Percentiles rank a stretch among this genome's conserved stretches.
Evolutionary conservation across 2,329 filamentous ascomycete genomes (phyloP).

Genomic region (Monilinia fructicola): DNA sequence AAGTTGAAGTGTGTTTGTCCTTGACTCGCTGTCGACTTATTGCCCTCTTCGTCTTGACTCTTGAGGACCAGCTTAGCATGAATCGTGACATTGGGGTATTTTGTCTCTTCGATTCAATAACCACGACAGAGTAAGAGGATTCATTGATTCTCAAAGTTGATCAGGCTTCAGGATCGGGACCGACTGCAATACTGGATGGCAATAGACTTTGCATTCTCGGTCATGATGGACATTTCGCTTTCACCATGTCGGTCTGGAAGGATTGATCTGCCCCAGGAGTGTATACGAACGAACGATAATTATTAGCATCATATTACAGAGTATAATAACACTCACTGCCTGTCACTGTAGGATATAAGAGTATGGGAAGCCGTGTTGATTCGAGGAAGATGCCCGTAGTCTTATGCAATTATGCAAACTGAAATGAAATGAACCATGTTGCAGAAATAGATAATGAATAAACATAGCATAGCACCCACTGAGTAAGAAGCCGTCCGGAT

Average conservation of each 20-base stretch:
- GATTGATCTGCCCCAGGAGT: background rate
- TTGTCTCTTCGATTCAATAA: no score
- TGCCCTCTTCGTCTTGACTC: background rate
- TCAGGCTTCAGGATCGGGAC: background rate
- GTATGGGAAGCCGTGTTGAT: background rate
- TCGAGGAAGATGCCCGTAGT: background rate
- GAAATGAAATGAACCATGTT: background rate
- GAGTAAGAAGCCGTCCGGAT: no score
- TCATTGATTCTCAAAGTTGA: background rate
- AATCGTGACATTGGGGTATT: background rate
- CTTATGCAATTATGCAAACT: background rate
- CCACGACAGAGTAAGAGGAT: background rate
- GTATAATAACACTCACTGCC: no score
- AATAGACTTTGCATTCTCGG: background rate
- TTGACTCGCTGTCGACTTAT: background rate
- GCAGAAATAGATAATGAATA: background rate
- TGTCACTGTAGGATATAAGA: background rate
- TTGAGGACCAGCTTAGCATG: background rate
- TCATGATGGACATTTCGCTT: slow-evolving; percentile 12
- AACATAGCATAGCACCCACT: background rate
- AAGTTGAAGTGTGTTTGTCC: background rate
- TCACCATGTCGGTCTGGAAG: slow-evolving; percentile 11
- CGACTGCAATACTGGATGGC: background rate
- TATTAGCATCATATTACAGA: no score
- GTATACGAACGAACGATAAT: background rate